Conservation (phyloP, 148 eudicot genomes). For the Rhododendron mucronatum region DNA sequence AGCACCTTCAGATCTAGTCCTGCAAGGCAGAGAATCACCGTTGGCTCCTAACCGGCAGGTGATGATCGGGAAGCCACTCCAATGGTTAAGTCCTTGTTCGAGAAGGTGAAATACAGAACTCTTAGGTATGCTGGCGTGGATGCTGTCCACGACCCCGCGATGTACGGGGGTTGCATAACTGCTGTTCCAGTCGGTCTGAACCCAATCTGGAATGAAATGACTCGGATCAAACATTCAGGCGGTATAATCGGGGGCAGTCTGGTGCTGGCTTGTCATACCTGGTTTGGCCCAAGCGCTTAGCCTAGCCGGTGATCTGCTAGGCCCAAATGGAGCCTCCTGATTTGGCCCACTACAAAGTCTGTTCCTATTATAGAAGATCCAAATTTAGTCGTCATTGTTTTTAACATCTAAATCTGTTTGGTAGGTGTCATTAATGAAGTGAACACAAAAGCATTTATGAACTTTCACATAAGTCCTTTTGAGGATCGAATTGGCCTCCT, state of each 20-base stretch:
- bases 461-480: neutral
- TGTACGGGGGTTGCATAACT: neutral
- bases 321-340: too few species aligned
- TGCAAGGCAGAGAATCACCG: neutral
- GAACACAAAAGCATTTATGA: neutral
- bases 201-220: neutral
- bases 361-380: neutral
- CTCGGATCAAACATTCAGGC: neutral
- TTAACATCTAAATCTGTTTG: neutral
- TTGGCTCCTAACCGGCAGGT: neutral
- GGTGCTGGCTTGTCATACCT: neutral
- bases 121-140: neutral
- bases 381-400: neutral
- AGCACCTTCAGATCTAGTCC: neutral
- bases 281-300: too few species aligned
- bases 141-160: neutral
- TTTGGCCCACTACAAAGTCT: too few species aligned
- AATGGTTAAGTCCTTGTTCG: neutral
- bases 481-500: neutral
- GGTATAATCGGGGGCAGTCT: neutral
- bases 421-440: neutral
- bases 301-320: too few species aligned
- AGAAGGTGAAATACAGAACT: neutral
- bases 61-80: neutral
- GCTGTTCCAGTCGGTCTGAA: neutral